Percentiles rank a stretch among this genome's conserved stretches.
These are phyloP conservation scores for Marchantia polymorpha DNA, from an alignment of 225 moss, liverwort and hornwort species.

Conservation along the genomic window DNA sequence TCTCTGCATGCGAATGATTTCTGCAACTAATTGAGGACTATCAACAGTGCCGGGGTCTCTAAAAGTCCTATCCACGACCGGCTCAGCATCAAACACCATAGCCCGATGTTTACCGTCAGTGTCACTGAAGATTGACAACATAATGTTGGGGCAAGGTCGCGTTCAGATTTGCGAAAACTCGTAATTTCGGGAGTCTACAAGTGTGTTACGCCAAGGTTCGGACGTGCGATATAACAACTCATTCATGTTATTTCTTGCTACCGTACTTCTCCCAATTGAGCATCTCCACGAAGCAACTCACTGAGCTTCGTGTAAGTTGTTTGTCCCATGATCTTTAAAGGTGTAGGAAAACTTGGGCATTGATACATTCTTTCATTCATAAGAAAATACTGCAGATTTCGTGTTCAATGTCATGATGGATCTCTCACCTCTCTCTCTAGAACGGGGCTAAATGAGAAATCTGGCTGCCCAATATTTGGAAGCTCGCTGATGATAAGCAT, in stretches of 20 bases:
- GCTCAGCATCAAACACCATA: no score
- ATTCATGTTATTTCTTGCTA: no score
- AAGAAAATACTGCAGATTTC: background rate
- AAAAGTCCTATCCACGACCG: no score
- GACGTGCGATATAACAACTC: background rate
- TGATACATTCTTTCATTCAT: background rate
- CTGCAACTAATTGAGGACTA: background rate
- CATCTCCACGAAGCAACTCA: background rate
- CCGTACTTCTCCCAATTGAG: background rate
- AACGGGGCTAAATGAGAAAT: background rate
- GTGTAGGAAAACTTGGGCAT: background rate
- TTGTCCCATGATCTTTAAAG: background rate
- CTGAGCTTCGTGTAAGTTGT: background rate
- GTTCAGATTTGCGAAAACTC: background rate
- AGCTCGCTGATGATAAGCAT: constrained; percentile 37
- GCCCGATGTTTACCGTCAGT: no score
- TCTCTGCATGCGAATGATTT: background rate
- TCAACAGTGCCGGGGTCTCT: no score
- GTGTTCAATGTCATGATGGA: background rate
- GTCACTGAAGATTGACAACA: no score
- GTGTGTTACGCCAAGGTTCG: background rate
- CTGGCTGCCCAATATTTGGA: constrained; percentile 19
- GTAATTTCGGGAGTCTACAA: background rate
- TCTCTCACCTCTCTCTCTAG: constrained; percentile 3
- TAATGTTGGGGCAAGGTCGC: background rate